phyloP scores from a whole-genome alignment of 306 rosid genomes.

The Quercus cerris region DNA sequence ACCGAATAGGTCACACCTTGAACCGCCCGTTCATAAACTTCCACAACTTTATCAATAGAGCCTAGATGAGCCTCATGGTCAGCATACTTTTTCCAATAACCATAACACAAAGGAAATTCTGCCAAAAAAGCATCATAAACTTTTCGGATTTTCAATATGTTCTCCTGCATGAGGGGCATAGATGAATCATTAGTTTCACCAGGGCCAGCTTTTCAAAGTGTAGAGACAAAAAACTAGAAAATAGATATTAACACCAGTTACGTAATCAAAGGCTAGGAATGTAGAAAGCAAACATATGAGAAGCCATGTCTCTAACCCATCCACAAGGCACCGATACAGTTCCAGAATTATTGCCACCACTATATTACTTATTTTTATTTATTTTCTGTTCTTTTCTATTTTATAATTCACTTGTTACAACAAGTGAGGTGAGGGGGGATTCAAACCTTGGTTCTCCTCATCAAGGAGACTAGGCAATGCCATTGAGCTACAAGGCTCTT shows the following conservation, averaged over 20 bases:
- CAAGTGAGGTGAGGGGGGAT: no score
- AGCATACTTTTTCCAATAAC: conserved; percentile 99
- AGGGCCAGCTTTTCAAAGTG: neutral
- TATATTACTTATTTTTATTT: no score
- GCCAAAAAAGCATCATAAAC: conserved; percentile 93
- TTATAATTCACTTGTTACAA: no score
- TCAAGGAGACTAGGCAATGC: no score
- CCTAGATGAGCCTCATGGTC: conserved; percentile 93
- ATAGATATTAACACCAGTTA: neutral
- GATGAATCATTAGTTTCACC: conserved; percentile 15
- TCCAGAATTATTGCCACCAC: no score
- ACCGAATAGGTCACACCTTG: conserved; percentile 98
- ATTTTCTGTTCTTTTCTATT: no score
- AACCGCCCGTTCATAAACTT: conserved; percentile 92
- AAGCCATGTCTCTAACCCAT: neutral
- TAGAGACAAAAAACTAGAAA: neutral
- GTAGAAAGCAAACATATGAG: neutral
- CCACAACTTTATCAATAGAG: conserved; percentile 84
- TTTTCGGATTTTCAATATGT: conserved; percentile 76
- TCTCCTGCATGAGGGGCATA: conserved; percentile 51
- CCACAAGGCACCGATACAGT: neutral
- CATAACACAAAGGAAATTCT: conserved; percentile 95
- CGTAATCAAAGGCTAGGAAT: neutral
- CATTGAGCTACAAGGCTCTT: no score
- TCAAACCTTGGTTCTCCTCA: no score